Evolutionary conservation across 805 yeast genomes (phyloP).

Genomic region (Monosporozyma aerobia): DNA sequence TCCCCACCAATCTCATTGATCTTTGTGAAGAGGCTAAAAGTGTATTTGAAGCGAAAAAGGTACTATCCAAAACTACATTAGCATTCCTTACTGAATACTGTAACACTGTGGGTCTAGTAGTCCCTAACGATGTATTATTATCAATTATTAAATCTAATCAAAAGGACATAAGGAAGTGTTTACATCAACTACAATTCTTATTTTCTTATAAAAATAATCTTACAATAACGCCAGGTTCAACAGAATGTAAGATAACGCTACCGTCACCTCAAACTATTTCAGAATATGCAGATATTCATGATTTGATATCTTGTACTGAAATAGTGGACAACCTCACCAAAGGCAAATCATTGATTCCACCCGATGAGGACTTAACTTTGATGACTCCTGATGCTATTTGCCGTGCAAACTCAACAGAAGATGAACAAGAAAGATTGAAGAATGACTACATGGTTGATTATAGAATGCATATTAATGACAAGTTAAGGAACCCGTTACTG

Average conservation of each 20-base stretch:
- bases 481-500: constrained; percentile 6
- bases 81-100: constrained; percentile 32
- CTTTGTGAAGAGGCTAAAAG: constrained; percentile 37
- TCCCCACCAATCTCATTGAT: constrained; percentile 43
- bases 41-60: constrained; percentile 26
- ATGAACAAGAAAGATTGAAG: constrained; percentile 16
- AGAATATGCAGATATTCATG: constrained; percentile 8
- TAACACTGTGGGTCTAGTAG: constrained; percentile 24
- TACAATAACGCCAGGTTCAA: not conserved
- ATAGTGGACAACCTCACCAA: constrained; percentile 7
- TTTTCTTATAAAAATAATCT: constrained; percentile 4
- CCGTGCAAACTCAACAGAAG: constrained; percentile 4
- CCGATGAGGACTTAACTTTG: constrained; percentile 18
- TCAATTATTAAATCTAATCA: constrained; percentile 21
- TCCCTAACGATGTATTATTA: constrained; percentile 27
- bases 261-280: not conserved
- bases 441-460: constrained; percentile 25
- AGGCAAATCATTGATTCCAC: constrained; percentile 16
- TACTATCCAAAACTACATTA: constrained; percentile 15
- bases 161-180: constrained; percentile 39
- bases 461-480: constrained; percentile 16
- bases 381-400: constrained; percentile 10
- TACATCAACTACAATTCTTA: constrained; percentile 37
- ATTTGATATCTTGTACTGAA: constrained; percentile 16
- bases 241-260: not conserved